Evolutionary conservation across 352 stramenopile species (phyloP), one percentile per base, ranked within the genome.

Genomic region (Phytophthora cactorum): DNA sequence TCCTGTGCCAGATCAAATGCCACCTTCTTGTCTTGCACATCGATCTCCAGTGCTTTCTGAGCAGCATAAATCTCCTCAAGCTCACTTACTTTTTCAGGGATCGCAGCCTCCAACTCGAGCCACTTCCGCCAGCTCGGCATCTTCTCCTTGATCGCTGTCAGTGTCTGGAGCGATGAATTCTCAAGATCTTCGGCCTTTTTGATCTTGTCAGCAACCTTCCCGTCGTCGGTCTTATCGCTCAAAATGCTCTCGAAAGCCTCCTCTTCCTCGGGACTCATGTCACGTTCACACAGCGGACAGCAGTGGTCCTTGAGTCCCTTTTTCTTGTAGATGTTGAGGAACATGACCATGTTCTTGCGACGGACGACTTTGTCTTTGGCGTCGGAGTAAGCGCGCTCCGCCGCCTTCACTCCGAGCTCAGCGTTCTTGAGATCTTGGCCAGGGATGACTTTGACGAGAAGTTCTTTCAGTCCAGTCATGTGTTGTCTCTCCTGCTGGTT

Each of bases 271-370:
- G 63, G 59, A n/a, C 45, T 79, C 78, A 96, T 82, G 9, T 73
- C 75, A 10, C 88, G 83, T 17, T 80, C 70, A 54, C 89, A 96
- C 3, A 96, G 58, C 3, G 89, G 89, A 34, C 89, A 96, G 43
- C 82, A 92, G 28, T 91, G 80, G 0, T 96, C 89, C 28, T 85
- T 89, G 7, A 92, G 69, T 6, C 89, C 89, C 52, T 95, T 95
- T 41, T 90, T 81, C 70, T 89, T 92, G 69, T 91, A 95, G n/a
- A 92, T 86, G 8, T 78, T 86, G 27, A 96, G 68, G 31, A 96
- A 96, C 58, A 81, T 84, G 50, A 95, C 82, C 43, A 89, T 93
- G 52, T 92, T 94, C 63, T 89, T 96, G 51, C 74, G 89, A 27
- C 84, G 82, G 46, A 88, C 49, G 1, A 89, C 89, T 62, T 92